A percentile compares a stretch with the other conserved stretches of the same genome.
Evolutionary conservation across 192 early-diverging fungal genomes (phyloP).

Genomic region (Podila epicladia): DNA sequence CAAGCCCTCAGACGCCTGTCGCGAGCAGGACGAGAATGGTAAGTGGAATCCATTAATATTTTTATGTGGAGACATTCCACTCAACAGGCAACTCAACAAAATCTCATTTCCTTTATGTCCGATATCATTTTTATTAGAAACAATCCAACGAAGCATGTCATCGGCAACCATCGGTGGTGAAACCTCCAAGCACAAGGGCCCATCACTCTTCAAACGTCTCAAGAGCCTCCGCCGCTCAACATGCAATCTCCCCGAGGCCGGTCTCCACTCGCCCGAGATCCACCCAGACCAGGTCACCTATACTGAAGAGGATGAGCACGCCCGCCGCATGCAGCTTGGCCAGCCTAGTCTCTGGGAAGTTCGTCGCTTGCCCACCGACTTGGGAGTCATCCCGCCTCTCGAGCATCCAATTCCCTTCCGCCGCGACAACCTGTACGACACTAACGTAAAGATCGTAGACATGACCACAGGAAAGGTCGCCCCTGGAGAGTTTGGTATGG

Average conservation of each 20-base stretch:
- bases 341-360: constrained; percentile 42
- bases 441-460: constrained; percentile 26
- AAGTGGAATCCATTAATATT: neutral
- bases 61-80: no score
- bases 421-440: constrained; percentile 27
- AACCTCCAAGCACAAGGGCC: neutral
- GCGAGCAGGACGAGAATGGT: constrained; percentile 33
- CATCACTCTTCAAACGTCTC: constrained; percentile 20
- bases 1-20: constrained; percentile 37
- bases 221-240: constrained; percentile 10
- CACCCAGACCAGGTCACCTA: constrained; percentile 29
- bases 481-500: constrained; percentile 40
- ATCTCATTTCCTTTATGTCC: neutral
- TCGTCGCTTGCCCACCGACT: constrained; percentile 25
- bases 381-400: constrained; percentile 34
- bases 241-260: neutral
- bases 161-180: neutral
- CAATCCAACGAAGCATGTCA: constrained; percentile 4
- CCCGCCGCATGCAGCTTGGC: constrained; percentile 24
- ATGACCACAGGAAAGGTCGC: constrained; percentile 22
- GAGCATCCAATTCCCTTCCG: constrained; percentile 45
- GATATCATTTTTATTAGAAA: neutral
- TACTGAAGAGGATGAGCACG: constrained; percentile 24
- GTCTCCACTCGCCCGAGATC: constrained; percentile 24
- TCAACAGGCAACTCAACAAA: neutral